Percentiles rank a stretch among this genome's conserved stretches.
Conservation (phyloP, 2,329 filamentous ascomycete genomes). For the Venturia nashicola region DNA sequence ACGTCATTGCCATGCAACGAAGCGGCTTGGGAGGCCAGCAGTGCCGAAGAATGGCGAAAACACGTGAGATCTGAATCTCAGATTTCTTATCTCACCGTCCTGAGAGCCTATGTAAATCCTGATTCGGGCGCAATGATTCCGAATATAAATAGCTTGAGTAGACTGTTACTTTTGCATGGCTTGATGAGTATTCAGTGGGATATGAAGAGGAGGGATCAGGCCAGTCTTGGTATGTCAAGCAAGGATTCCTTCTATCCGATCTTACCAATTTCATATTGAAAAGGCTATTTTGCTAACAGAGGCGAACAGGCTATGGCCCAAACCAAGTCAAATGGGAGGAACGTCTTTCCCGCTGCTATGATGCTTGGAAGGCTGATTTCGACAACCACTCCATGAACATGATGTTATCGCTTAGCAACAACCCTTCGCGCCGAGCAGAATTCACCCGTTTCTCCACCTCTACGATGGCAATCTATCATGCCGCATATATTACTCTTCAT, state of each 20-base stretch:
- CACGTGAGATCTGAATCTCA: constrained; percentile 26
- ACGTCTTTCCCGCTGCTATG: constrained; percentile 41
- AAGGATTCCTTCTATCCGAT: too few species aligned
- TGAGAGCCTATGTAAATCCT: constrained; percentile 45
- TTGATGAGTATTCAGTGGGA: constrained; percentile 53
- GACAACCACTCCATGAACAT: constrained; percentile 36
- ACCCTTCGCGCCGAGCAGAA: constrained; percentile 19
- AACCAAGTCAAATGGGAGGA: constrained; percentile 36
- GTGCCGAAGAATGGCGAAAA: constrained; percentile 38
- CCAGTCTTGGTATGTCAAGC: constrained; percentile 36
- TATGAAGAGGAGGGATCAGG: constrained; percentile 49
- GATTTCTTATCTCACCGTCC: constrained; percentile 34
- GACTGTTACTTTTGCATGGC: constrained; percentile 45
- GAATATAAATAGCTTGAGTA: constrained; percentile 38
- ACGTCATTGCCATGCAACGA: constrained; percentile 44
- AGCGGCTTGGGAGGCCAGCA: constrained; percentile 44
- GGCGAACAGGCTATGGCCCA: constrained; percentile 15
- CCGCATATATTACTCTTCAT: constrained; percentile 43
- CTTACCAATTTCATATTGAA: too few species aligned
- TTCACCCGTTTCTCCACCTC: constrained; percentile 38
- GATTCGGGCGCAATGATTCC: constrained; percentile 23
- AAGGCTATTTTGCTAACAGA: not conserved
- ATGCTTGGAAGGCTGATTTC: constrained; percentile 47
- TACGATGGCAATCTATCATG: constrained; percentile 45
- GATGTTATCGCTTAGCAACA: constrained; percentile 15